Evolutionary conservation across 352 stramenopile genomes (phyloP).

Genomic region (Phytophthora litchii): DNA sequence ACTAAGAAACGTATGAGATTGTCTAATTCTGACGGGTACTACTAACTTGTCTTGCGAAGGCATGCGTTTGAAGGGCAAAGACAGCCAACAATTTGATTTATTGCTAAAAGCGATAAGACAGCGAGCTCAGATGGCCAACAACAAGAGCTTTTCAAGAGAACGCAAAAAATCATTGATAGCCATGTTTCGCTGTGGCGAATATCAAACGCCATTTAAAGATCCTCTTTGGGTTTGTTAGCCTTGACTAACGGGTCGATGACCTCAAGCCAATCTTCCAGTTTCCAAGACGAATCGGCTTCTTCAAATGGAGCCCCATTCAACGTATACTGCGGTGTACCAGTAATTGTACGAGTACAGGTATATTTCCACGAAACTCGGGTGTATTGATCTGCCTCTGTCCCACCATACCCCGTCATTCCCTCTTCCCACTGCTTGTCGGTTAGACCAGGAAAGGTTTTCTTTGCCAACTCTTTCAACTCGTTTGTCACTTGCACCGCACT

Average conservation of each 20-base stretch:
- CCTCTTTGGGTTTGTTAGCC: conserved; percentile 14
- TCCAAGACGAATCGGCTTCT: conserved; percentile 69
- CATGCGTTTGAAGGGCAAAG: background rate
- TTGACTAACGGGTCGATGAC: conserved; percentile 42
- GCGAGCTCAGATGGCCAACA: too few relatives aligned
- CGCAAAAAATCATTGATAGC: too few relatives aligned
- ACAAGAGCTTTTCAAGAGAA: too few relatives aligned
- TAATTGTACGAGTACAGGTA: conserved; percentile 62
- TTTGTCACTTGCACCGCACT: conserved; percentile 65
- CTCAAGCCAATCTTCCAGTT: conserved; percentile 63
- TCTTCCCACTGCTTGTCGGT: conserved; percentile 62
- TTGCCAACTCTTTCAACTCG: conserved; percentile 59
- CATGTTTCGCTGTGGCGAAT: background rate
- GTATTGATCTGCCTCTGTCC: conserved; percentile 58
- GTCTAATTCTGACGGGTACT: too few relatives aligned
- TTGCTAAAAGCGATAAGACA: too few relatives aligned
- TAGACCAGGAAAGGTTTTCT: conserved; percentile 61
- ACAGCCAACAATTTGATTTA: too few relatives aligned
- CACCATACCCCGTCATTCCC: conserved; percentile 75
- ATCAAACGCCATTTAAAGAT: background rate
- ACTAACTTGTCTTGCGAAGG: background rate
- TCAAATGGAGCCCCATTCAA: conserved; percentile 69
- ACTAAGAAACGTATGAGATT: too few relatives aligned
- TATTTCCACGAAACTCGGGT: conserved; percentile 77
- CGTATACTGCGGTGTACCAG: conserved; percentile 78